Percentiles rank a stretch among this genome's conserved stretches.
Evolutionary conservation across 768 basidiomycete genomes (phyloP).

Genomic region (Psilocybe cyanescens): DNA sequence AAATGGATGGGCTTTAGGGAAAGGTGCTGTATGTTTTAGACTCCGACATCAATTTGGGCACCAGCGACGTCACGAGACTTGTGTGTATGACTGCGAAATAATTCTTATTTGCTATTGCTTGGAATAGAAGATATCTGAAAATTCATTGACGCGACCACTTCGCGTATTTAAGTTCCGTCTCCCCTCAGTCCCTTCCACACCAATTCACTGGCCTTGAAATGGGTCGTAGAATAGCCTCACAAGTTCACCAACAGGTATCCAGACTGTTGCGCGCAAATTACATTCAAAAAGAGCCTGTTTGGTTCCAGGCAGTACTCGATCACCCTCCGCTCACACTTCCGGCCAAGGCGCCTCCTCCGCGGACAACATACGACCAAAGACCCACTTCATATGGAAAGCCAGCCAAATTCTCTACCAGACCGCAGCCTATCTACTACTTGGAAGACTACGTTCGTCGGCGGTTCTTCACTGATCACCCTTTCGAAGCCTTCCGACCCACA

Average conservation of each 20-base stretch:
- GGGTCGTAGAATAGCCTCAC: constrained; percentile 81
- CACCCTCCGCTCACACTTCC: constrained; percentile 90
- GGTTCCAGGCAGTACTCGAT: constrained; percentile 85
- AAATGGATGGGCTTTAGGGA: not conserved
- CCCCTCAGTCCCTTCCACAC: not conserved
- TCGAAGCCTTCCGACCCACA: constrained; percentile 86
- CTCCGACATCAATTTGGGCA: not conserved
- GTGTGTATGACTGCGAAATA: not conserved
- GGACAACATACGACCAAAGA: constrained; percentile 57
- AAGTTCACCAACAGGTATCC: constrained; percentile 88
- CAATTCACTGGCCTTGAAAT: constrained; percentile 35
- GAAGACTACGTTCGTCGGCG: constrained; percentile 88
- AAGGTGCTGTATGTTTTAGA: not conserved
- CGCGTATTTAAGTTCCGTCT: not conserved
- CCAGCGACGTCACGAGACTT: not conserved
- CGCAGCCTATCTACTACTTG: constrained; percentile 70
- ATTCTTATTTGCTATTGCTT: constrained; percentile 2
- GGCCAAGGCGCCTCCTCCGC: constrained; percentile 65
- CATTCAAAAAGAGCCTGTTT: constrained; percentile 70
- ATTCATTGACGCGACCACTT: constrained; percentile 4
- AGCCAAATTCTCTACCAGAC: constrained; percentile 45
- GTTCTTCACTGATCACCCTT: constrained; percentile 96
- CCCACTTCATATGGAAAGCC: constrained; percentile 32
- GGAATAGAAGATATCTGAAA: not conserved
- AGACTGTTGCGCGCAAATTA: constrained; percentile 73